phyloP scores from a whole-genome alignment of 441 rosid genomes.

The Erodium texanum region DNA sequence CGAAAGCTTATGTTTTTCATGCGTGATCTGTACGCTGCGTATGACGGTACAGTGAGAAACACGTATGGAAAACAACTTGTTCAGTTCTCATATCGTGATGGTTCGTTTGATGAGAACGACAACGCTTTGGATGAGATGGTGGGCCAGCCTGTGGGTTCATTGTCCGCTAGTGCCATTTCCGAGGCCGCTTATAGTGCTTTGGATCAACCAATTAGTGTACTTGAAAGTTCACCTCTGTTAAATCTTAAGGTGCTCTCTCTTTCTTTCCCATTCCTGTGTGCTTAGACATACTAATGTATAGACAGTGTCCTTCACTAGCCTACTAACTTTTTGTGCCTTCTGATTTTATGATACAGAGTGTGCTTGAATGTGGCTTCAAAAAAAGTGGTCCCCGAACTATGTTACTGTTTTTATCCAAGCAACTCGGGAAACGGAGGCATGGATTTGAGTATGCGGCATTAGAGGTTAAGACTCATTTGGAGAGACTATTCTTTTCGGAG shows the following conservation, averaged over 20 bases:
- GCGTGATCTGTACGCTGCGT: conserved; percentile 67
- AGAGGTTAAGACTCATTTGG: conserved; percentile 69
- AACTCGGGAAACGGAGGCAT: conserved; percentile 64
- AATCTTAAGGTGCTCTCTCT: conserved; percentile 72
- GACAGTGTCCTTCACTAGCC: conserved; percentile 4
- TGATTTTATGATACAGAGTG: conserved; percentile 50
- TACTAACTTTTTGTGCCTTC: conserved; percentile 17
- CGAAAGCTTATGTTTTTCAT: conserved; percentile 86
- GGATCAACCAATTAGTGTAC: conserved; percentile 88
- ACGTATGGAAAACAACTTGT: conserved; percentile 74
- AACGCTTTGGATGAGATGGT: conserved; percentile 27
- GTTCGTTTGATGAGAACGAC: conserved; percentile 13
- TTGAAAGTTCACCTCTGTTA: conserved; percentile 82
- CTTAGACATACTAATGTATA: not conserved
- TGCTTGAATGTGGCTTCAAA: conserved; percentile 80
- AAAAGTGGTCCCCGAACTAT: conserved; percentile 48
- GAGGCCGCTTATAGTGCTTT: conserved; percentile 98
- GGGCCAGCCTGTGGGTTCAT: conserved; percentile 76
- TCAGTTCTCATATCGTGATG: conserved; percentile 51
- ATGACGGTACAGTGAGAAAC: conserved; percentile 89
- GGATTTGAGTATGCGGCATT: conserved; percentile 85
- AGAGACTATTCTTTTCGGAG: conserved; percentile 60
- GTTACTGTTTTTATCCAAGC: conserved; percentile 64
- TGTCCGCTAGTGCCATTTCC: conserved; percentile 77
- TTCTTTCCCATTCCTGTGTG: conserved; percentile 1